Base-by-base conservation (phyloP, 2,329 filamentous ascomycete genomes). In the Neurospora sp. region DNA sequence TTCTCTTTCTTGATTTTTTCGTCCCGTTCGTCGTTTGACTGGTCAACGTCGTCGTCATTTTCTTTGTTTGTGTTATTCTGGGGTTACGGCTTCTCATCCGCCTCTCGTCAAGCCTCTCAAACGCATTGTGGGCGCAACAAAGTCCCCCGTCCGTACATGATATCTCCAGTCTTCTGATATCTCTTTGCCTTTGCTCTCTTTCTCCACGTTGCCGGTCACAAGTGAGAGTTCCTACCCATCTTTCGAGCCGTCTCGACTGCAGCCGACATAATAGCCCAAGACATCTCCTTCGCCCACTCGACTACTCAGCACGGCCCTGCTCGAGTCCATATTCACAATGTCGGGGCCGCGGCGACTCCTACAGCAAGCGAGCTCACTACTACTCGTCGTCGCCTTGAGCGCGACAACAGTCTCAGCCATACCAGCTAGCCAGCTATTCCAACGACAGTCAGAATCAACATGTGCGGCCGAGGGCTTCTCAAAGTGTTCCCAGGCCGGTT, bases 381-480 rank as follows among this genome's bases (percentile, higher is more conserved):
- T 62, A 5, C 52, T 62, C 1, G 23, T 85, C 70, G 78, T 78
- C 67, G 79, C 79, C 36, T 70, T 76, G 69, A 73, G 78, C 69
- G 77, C 78, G 36, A 73, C 77, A 52, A 79, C 80, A 43, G 83
- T 84, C 67, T 74, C 78, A 69, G 78, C 77, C 3, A 77, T 84
- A 28, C 75, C 76, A 36, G 71, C 77, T 33, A 76, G 75, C 70
- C 73, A 75, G 52, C 69, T 87, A 66, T 82, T 86, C 73, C 75
- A 77, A 70, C 81, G 84, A 69, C 78, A 80, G 65, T 79, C 52
- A 62, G 23, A 33, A 10, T 62, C 81, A 52, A 83, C 82, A 43
- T 91, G 89, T 79, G 80, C 84, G 46, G 82, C 84, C 41, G 76
- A 82, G 52, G 52, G 52, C 67, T 84, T 87, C 69, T 78, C 80